These are phyloP conservation scores for Penicillium sp. DNA, from an alignment of 2,329 filamentous ascomycete genomes.

Conservation along the genomic window DNA sequence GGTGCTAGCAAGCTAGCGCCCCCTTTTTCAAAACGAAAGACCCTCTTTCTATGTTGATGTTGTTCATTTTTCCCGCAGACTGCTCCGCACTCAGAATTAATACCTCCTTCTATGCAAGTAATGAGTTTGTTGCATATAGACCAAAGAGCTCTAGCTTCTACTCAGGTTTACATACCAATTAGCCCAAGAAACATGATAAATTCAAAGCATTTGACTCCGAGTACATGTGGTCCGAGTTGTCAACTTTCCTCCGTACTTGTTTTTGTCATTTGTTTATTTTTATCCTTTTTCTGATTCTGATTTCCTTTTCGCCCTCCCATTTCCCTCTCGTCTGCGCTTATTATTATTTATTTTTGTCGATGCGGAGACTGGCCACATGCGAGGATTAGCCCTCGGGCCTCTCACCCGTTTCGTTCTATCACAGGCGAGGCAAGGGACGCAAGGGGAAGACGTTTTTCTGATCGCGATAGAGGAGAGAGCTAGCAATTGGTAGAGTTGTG, in stretches of 20 bases:
- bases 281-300: not conserved
- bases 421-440: slow-evolving; percentile 22
- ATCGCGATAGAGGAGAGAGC: not conserved
- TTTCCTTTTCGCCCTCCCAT: too few relatives aligned
- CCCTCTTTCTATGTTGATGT: not conserved
- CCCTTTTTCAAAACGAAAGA: slow-evolving; percentile 18
- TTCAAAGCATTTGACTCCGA: not conserved
- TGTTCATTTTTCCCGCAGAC: not conserved
- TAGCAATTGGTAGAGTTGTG: not conserved
- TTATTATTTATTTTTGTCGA: slow-evolving; percentile 6
- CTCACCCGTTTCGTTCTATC: slow-evolving; percentile 25
- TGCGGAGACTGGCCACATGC: slow-evolving; percentile 15
- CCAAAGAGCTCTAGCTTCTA: not conserved
- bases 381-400: slow-evolving; percentile 28
- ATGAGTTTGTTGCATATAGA: not conserved
- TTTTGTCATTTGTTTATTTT: not conserved
- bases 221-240: not conserved
- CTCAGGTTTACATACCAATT: not conserved
- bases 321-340: not conserved
- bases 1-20: slow-evolving; percentile 10
- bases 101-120: not conserved
- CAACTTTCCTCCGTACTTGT: not conserved
- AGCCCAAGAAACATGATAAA: not conserved
- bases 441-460: slow-evolving; percentile 2
- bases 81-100: not conserved